Evolutionary conservation across 805 yeast species (phyloP), one percentile per base, ranked within the genome.

Genomic region (Allodekkera sacchari): DNA sequence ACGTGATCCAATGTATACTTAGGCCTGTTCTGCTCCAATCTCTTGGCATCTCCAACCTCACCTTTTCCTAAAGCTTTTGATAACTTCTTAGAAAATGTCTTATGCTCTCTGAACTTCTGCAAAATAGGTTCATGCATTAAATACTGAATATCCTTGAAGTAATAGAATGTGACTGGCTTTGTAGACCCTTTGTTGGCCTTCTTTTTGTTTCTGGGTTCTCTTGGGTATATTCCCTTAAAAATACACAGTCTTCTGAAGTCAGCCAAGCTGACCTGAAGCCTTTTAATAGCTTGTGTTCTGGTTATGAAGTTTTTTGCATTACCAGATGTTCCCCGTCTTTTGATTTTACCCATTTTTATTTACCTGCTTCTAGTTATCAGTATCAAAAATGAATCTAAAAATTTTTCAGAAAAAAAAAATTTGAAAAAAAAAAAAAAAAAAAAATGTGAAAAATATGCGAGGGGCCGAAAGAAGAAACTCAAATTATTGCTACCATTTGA

Each of bases 141-240:
- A 57, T 89, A 92, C 59, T 88, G 95, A 43, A 92, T 92, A 57
- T 92, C 98, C 59, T 87, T 92, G 42, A 80, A 58, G 57, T 87
- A 89, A 63, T 92, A 92, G 56, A 92, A 94, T 4, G 98, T 92
- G 16, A 82, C 81, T 28, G 95, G 95, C 17, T 94, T 94, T 6
- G 96, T 84, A n/a, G 95, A 83, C 15, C 98, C 97, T 61, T 85
- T 92, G 61, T 87, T 89, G 38, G 96, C 96, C 68, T 85, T 88
- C 75, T 82, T 85, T 65, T 88, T 92, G 61, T 84, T 85, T 48
- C 88, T 69, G 28, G 97, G 97, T 54, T 87, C 96, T 56, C 98
- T 75, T 33, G 98, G 98, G 55, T 85, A 92, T 42, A 92, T 88
- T 32, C 98, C 98, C 59, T 92, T 92, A 71, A 92, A 85, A 55